Evolutionary conservation across 495 filamentous ascomycete genomes (phyloP), one percentile per base, ranked within the genome.

Genomic region (Letharia lupina): DNA sequence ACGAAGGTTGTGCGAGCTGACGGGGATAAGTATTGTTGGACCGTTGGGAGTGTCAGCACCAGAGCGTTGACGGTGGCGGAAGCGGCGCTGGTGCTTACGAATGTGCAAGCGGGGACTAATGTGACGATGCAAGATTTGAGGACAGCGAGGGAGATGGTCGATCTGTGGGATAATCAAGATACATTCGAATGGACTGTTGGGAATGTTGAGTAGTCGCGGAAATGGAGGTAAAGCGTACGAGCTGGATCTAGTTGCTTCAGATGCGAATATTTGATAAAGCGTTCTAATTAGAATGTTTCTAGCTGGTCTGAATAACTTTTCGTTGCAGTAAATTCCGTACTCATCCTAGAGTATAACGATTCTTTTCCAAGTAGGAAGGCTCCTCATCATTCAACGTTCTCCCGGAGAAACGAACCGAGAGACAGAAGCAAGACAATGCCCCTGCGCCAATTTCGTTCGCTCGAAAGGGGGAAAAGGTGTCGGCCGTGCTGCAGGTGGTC

Each of bases 21-120:
- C 0, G 54, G n/a, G 20, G 54, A 37, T 8, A 57, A 0, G 54
- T 54, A 31, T 54, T 2, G 4, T 6, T 54, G 50, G 50, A 33
- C 50, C 3, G 50, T 54, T 4, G 50, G 50, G 7, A 33, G 12
- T 18, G 4, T 5, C 2, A 2, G 11, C 10, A 9, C 4, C 2
- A 57, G 54, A 11, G 33, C 18, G 33, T n/a, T 57, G 54, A 57
- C 54, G 54, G 54, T 37, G 4, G 54, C 54, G 28, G 54, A 57
- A n/a, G 54, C 54, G 33, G 54, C 54, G 54, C 33, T 57, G 7
- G 16, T 57, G 2, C 16, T 57, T 15, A 57, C 54, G 33, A 57
- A 57, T 16, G n/a, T 57, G 54, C 31, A 12, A 7, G 54, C 31
- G 33, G 54, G 54, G 15, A 57, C 54, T 9, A 5, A n/a, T 5